Percentiles rank a stretch among this genome's conserved stretches.
phyloP scores from a whole-genome alignment of 495 filamentous ascomycete species.

The Penicillium goetzii region DNA sequence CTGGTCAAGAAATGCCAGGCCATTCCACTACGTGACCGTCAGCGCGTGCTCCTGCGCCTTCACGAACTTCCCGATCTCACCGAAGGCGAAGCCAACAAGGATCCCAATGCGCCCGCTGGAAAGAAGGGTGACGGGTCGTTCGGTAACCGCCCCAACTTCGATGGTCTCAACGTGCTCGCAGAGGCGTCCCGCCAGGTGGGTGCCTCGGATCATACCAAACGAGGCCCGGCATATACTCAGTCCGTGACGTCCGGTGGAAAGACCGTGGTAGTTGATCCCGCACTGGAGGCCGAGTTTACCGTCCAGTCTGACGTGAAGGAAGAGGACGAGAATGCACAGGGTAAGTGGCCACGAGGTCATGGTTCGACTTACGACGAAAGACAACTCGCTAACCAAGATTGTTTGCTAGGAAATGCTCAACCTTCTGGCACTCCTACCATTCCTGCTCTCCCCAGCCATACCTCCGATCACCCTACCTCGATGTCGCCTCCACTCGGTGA shows the following conservation, averaged over 20 bases:
- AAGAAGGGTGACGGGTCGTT: conserved; percentile 44
- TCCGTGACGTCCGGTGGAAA: conserved; percentile 53
- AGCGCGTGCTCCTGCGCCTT: conserved; percentile 64
- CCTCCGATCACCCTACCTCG: conserved; percentile 40
- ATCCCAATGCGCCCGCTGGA: conserved; percentile 37
- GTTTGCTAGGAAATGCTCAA: conserved; percentile 36
- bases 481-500: conserved; percentile 48
- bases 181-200: conserved; percentile 78
- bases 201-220: conserved; percentile 50
- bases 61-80: conserved; percentile 51
- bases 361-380: background rate
- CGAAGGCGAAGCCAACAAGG: conserved; percentile 38
- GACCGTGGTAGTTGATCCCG: conserved; percentile 52
- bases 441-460: conserved; percentile 41
- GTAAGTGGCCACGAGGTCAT: conserved; percentile 13
- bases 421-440: conserved; percentile 34
- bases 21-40: conserved; percentile 66
- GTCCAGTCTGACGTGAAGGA: conserved; percentile 38
- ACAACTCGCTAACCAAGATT: conserved; percentile 24
- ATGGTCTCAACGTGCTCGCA: conserved; percentile 77
- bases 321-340: conserved; percentile 34
- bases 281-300: conserved; percentile 52
- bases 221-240: conserved; percentile 47
- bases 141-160: conserved; percentile 61
- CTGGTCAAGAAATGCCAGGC: conserved; percentile 81